These are phyloP conservation scores for Trichoderma erinaceum DNA, from an alignment of 495 filamentous ascomycete genomes.

Conservation along the genomic window DNA sequence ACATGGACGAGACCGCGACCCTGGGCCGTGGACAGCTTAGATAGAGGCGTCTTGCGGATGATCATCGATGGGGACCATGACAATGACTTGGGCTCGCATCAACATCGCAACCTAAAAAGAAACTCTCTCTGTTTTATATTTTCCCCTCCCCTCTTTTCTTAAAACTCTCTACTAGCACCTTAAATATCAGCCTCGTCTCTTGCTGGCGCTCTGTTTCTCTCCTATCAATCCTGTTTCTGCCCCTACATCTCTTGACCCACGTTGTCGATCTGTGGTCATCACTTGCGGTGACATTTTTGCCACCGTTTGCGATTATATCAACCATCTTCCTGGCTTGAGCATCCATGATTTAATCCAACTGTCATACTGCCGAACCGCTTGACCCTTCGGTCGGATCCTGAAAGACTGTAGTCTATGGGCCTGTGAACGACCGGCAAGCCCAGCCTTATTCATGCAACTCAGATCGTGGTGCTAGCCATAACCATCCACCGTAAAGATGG, in stretches of 20 bases:
- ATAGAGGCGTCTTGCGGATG: neutral
- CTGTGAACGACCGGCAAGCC: neutral
- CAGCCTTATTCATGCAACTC: neutral
- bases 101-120: neutral
- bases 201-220: neutral
- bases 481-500: slow-evolving; percentile 41
- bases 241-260: neutral
- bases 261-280: neutral
- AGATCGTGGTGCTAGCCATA: slow-evolving; percentile 23
- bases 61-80: neutral
- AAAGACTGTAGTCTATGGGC: neutral
- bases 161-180: neutral
- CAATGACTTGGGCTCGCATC: neutral
- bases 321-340: slow-evolving; percentile 17
- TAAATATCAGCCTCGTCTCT: neutral
- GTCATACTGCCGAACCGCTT: neutral
- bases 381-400: neutral
- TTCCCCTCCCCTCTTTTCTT: neutral
- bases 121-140: neutral
- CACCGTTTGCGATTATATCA: slow-evolving; percentile 24
- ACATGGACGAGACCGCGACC: neutral
- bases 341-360: neutral
- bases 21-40: neutral
- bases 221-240: neutral
- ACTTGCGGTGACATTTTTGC: slow-evolving; percentile 12